Evolutionary conservation across 768 basidiomycete genomes (phyloP).

Genomic region (Lactarius akahatsu): DNA sequence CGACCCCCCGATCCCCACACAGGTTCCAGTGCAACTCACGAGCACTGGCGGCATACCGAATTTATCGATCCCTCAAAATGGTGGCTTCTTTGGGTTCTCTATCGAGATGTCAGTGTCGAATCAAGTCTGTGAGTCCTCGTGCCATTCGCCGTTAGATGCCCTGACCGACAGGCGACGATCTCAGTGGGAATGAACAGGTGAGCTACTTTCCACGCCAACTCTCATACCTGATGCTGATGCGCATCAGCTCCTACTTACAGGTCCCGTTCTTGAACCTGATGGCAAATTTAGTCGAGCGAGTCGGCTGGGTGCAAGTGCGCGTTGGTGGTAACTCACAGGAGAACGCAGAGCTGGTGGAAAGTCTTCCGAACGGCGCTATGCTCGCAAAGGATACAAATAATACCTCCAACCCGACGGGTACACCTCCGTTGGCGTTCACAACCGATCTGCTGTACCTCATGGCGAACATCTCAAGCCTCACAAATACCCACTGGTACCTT

Average conservation of each 20-base stretch:
- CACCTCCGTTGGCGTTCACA: conserved; percentile 65
- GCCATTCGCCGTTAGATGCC: not conserved
- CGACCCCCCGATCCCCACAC: conserved; percentile 42
- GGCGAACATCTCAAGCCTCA: conserved; percentile 54
- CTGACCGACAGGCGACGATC: conserved; percentile 6
- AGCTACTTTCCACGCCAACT: not conserved
- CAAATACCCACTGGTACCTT: conserved; percentile 64
- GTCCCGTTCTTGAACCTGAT: conserved; percentile 77
- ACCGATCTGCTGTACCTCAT: conserved; percentile 66
- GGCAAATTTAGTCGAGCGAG: conserved; percentile 62
- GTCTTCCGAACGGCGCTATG: conserved; percentile 47
- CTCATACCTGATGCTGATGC: not conserved
- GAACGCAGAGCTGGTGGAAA: conserved; percentile 48
- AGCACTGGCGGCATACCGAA: conserved; percentile 31
- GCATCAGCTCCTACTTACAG: conserved; percentile 47
- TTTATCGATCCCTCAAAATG: conserved; percentile 45
- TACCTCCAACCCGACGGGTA: conserved; percentile 54
- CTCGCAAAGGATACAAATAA: conserved; percentile 48
- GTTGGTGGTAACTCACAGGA: conserved; percentile 85
- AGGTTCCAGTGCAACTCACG: conserved; percentile 46
- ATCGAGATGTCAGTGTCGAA: conserved; percentile 74
- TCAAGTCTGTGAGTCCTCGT: conserved; percentile 54
- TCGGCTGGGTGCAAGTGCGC: conserved; percentile 60
- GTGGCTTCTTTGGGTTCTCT: conserved; percentile 70
- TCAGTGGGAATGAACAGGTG: conserved; percentile 50